These are phyloP conservation scores for Bipolaris gigantea DNA, from an alignment of 2,329 filamentous ascomycete genomes.

Conservation along the genomic window DNA sequence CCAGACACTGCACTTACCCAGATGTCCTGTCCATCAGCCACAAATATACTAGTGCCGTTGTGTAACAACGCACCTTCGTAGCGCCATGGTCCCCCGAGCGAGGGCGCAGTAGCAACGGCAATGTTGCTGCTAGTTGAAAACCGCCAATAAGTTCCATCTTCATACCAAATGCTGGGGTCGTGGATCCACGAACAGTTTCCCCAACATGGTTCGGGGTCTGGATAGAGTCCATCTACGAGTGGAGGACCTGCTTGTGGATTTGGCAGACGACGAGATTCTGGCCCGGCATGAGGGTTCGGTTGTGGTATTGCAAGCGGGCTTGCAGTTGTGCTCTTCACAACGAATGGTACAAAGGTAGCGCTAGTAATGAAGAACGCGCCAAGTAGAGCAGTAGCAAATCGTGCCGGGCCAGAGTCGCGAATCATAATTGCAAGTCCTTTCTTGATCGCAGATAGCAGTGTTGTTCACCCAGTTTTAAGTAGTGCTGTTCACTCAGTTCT, in stretches of 20 bases:
- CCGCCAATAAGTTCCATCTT: constrained; percentile 53
- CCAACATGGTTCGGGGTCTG: constrained; percentile 43
- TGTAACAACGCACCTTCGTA: constrained; percentile 49
- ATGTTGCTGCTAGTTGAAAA: constrained; percentile 55
- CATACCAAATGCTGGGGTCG: constrained; percentile 51
- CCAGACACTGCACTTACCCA: constrained; percentile 44
- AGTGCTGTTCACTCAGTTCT: neutral
- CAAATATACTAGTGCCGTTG: constrained; percentile 46
- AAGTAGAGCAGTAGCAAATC: constrained; percentile 11
- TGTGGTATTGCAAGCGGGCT: neutral
- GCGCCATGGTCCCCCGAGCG: constrained; percentile 53
- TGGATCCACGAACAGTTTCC: constrained; percentile 48
- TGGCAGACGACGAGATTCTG: neutral
- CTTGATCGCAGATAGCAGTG: neutral
- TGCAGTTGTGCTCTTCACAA: constrained; percentile 7
- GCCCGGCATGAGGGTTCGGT: neutral
- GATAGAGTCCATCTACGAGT: constrained; percentile 11
- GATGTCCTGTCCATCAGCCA: constrained; percentile 49
- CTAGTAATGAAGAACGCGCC: constrained; percentile 15
- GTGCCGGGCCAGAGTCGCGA: constrained; percentile 2
- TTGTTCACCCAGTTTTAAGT: neutral
- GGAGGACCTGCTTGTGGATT: constrained; percentile 3
- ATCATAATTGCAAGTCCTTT: neutral
- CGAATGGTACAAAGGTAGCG: constrained; percentile 17
- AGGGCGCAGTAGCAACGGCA: constrained; percentile 49